Conservation (phyloP, 1,139 yeast species). For the Debaryomyces fabryi region DNA sequence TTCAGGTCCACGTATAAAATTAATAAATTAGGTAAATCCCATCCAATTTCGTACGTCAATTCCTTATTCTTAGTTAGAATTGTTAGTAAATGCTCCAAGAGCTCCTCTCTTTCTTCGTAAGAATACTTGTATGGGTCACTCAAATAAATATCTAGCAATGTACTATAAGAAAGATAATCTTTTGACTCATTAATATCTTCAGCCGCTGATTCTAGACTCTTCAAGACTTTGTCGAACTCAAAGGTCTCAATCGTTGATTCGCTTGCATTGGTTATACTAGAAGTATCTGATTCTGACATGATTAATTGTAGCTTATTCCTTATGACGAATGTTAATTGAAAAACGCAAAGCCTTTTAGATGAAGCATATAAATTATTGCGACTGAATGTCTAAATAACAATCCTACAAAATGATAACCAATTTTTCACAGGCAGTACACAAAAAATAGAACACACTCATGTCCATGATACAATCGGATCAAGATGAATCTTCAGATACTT, state of each 20-base stretch:
- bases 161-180: conserved; percentile 73
- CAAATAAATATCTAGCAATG: conserved; percentile 66
- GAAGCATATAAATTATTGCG: conserved; percentile 2
- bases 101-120: conserved; percentile 49
- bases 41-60: conserved; percentile 72
- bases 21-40: conserved; percentile 80
- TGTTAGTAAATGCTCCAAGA: conserved; percentile 44
- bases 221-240: conserved; percentile 31
- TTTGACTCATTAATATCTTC: conserved; percentile 42
- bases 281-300: conserved; percentile 26
- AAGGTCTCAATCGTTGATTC: conserved; percentile 30
- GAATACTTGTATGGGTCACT: conserved; percentile 49
- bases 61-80: conserved; percentile 38
- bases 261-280: conserved; percentile 21
- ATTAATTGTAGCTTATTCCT: not conserved
- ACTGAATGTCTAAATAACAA: not conserved
- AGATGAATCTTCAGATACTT: conserved; percentile 12
- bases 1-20: conserved; percentile 42
- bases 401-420: not conserved
- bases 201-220: conserved; percentile 37
- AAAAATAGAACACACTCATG: conserved; percentile 8
- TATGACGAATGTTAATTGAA: not conserved
- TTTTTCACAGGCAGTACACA: not conserved
- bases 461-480: conserved; percentile 20
- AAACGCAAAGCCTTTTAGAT: not conserved